A percentile compares a stretch with the other conserved stretches of the same genome.
phyloP scores from a whole-genome alignment of 768 basidiomycete genomes.

The Tricholoma flavovirens region DNA sequence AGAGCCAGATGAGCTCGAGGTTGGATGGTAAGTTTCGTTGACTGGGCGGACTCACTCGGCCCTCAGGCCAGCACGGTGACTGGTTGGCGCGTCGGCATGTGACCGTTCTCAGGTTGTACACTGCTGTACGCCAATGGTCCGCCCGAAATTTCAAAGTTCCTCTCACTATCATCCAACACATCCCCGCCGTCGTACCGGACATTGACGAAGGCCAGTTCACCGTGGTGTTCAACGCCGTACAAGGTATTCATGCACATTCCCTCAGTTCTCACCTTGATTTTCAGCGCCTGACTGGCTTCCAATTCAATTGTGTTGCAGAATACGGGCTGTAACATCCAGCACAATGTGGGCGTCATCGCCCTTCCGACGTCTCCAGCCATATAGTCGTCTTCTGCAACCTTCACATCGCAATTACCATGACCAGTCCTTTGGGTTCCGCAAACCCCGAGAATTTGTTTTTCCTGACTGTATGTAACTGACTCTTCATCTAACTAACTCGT shows the following conservation, averaged over 20 bases:
- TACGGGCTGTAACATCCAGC: not conserved
- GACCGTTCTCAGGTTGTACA: not conserved
- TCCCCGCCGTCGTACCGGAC: not conserved
- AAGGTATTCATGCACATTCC: not conserved
- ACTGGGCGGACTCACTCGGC: too few species aligned
- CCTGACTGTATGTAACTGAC: conserved; percentile 58
- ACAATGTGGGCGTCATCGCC: not conserved
- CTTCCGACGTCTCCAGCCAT: not conserved
- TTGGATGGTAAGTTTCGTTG: too few species aligned
- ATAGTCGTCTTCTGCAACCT: not conserved
- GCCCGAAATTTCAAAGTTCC: not conserved
- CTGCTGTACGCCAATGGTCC: not conserved
- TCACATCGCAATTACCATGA: conserved; percentile 53
- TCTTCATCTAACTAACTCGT: not conserved
- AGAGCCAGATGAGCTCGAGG: too few species aligned
- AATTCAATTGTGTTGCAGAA: too few species aligned
- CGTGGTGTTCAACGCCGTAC: not conserved
- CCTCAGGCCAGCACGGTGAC: too few species aligned
- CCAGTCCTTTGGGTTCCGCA: conserved; percentile 74
- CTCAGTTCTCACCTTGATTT: not conserved
- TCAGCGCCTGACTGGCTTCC: not conserved
- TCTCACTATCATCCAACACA: not conserved
- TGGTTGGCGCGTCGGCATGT: not conserved
- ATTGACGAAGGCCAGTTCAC: not conserved
- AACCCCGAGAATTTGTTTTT: conserved; percentile 53